phyloP scores from a whole-genome alignment of 176 grass and related monocot genomes.

The Avena sativa region DNA sequence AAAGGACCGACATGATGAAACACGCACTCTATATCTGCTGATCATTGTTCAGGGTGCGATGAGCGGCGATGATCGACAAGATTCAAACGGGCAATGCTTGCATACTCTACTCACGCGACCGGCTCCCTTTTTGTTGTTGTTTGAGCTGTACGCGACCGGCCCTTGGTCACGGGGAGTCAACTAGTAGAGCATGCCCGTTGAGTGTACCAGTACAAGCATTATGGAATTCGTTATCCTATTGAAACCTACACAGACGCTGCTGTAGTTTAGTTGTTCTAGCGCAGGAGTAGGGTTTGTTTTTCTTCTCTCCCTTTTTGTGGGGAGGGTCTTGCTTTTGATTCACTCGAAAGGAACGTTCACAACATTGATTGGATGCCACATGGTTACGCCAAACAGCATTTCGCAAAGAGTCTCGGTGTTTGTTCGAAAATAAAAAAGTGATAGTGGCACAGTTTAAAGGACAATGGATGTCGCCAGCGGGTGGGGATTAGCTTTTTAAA shows the following conservation, averaged over 20 bases:
- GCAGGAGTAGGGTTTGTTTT: no score
- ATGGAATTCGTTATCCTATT: background rate
- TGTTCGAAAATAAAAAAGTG: no score
- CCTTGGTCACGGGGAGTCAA: slow-evolving; percentile 30
- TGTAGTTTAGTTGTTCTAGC: background rate
- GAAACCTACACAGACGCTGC: background rate
- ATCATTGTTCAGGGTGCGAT: background rate
- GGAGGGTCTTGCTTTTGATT: slow-evolving; percentile 26
- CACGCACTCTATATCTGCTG: background rate
- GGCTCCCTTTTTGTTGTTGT: no score
- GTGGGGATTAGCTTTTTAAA: no score
- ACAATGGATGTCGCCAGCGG: no score
- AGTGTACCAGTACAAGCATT: background rate
- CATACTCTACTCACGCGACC: background rate
- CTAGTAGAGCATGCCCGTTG: background rate
- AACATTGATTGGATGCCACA: background rate
- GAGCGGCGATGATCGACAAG: background rate
- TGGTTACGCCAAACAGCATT: background rate
- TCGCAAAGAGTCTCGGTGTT: no score
- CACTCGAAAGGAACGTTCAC: slow-evolving; percentile 36
- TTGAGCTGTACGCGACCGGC: background rate
- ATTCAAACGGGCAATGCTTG: background rate
- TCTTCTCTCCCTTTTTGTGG: no score
- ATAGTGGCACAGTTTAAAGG: no score
- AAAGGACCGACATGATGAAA: slow-evolving; percentile 1